Conservation (phyloP, 345 rosid genomes). For the Raphanus sativus region DNA sequence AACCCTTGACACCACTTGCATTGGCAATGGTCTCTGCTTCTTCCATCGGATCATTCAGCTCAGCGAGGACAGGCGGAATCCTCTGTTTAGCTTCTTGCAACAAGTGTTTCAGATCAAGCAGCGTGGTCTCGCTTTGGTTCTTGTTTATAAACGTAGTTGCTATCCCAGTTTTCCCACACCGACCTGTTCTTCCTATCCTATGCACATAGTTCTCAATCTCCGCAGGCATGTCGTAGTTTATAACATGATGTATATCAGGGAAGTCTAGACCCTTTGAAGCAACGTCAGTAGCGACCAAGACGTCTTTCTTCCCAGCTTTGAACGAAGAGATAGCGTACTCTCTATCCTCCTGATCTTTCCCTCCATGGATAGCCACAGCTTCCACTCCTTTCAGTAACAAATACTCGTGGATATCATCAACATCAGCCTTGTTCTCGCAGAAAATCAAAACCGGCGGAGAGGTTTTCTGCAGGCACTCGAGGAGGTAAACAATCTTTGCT, state of each 20-base stretch:
- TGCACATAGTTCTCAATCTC: slow-evolving; percentile 94
- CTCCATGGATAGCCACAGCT: slow-evolving; percentile 92
- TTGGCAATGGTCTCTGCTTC: slow-evolving; percentile 65
- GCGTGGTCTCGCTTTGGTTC: slow-evolving; percentile 87
- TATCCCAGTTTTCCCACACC: slow-evolving; percentile 94
- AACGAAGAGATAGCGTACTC: slow-evolving; percentile 85
- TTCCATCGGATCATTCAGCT: slow-evolving; percentile 85
- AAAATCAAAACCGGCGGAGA: slow-evolving; percentile 90
- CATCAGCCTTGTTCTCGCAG: slow-evolving; percentile 98
- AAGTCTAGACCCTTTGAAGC: slow-evolving; percentile 94
- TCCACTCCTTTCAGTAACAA: slow-evolving; percentile 92
- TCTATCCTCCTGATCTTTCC: slow-evolving; percentile 93
- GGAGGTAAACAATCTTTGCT: slow-evolving; percentile 92
- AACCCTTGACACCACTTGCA: slow-evolving; percentile 88
- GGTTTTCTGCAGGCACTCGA: slow-evolving; percentile 87
- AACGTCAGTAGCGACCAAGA: slow-evolving; percentile 88
- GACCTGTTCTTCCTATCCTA: slow-evolving; percentile 89
- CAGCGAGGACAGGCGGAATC: slow-evolving; percentile 91
- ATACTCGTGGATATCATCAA: slow-evolving; percentile 88
- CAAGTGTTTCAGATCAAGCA: slow-evolving; percentile 86
- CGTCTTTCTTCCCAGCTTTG: slow-evolving; percentile 82
- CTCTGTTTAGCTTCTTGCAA: slow-evolving; percentile 89
- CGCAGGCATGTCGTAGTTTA: slow-evolving; percentile 95
- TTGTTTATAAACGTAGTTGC: slow-evolving; percentile 93
- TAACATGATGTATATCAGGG: slow-evolving; percentile 90